Evolutionary conservation across 352 stramenopile species (phyloP).

Genomic region (Phytophthora sp.): DNA sequence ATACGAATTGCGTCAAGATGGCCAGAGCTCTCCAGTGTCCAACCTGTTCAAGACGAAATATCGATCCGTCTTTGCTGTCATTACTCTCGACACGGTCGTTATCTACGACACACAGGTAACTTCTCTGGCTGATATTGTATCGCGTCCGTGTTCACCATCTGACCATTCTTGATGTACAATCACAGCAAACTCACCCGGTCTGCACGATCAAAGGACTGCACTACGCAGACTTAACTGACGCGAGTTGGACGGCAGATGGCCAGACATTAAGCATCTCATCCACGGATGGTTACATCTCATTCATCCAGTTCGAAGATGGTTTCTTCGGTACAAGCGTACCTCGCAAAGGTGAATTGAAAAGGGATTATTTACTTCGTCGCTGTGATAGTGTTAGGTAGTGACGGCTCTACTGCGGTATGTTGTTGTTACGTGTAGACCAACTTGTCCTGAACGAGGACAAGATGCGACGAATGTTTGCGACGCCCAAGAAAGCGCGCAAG

Average conservation of each 20-base stretch:
- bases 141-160: not conserved
- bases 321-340: conserved; percentile 75
- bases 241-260: conserved; percentile 92
- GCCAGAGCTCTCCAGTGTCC: conserved; percentile 1
- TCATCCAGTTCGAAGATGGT: conserved; percentile 90
- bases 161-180: conserved; percentile 1
- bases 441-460: conserved; percentile 54
- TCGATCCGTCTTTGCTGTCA: conserved; percentile 93
- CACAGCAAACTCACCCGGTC: conserved; percentile 82
- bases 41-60: conserved; percentile 87
- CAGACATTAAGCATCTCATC: conserved; percentile 93
- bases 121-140: not conserved
- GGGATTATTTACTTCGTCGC: not conserved
- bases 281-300: conserved; percentile 95
- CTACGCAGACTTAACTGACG: conserved; percentile 95
- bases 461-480: conserved; percentile 65
- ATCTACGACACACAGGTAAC: conserved; percentile 95
- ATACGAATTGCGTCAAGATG: conserved; percentile 78
- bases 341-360: conserved; percentile 26
- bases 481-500: conserved; percentile 69
- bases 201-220: conserved; percentile 92
- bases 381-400: not conserved
- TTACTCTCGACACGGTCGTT: conserved; percentile 93
- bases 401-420: not conserved
- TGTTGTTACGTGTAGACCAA: conserved; percentile 39